These are phyloP conservation scores for Phytophthora pinifolia DNA, from an alignment of 352 stramenopile genomes.

Conservation along the genomic window DNA sequence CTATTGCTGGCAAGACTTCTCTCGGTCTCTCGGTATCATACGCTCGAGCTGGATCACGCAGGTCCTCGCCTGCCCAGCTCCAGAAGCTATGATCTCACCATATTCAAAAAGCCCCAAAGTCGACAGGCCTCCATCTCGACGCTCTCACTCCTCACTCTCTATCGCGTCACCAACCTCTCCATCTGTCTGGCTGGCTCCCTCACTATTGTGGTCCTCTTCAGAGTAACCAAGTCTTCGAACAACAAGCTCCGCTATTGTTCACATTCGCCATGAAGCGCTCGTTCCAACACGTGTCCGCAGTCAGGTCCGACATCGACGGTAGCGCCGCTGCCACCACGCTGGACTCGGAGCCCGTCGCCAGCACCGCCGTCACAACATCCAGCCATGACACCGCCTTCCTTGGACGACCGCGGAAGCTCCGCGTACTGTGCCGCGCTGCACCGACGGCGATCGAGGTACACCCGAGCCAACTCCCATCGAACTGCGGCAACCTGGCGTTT, in stretches of 20 bases:
- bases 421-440: slow-evolving; percentile 13
- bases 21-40: neutral
- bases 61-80: slow-evolving; percentile 8
- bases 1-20: slow-evolving; percentile 31
- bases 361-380: slow-evolving; percentile 8
- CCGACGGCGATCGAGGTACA: slow-evolving; percentile 16
- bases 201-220: neutral
- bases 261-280: slow-evolving; percentile 51
- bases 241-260: slow-evolving; percentile 11
- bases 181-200: slow-evolving; percentile 34
- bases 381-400: slow-evolving; percentile 22
- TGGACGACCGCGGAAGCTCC: slow-evolving; percentile 26
- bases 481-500: slow-evolving; percentile 11
- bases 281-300: slow-evolving; percentile 36
- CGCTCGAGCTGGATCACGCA: slow-evolving; percentile 10
- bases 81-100: slow-evolving; percentile 32
- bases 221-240: slow-evolving; percentile 18
- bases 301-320: slow-evolving; percentile 13
- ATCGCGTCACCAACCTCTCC: slow-evolving; percentile 32
- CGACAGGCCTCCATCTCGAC: slow-evolving; percentile 30
- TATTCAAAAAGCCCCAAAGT: slow-evolving; percentile 29
- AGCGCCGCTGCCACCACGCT: slow-evolving; percentile 13
- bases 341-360: slow-evolving; percentile 13
- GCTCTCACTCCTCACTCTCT: slow-evolving; percentile 40
- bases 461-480: neutral